Percentiles rank a stretch among this genome's conserved stretches.
Evolutionary conservation across 78 protist genomes (phyloP).

Genomic region (Dictyostelium citrinum): DNA sequence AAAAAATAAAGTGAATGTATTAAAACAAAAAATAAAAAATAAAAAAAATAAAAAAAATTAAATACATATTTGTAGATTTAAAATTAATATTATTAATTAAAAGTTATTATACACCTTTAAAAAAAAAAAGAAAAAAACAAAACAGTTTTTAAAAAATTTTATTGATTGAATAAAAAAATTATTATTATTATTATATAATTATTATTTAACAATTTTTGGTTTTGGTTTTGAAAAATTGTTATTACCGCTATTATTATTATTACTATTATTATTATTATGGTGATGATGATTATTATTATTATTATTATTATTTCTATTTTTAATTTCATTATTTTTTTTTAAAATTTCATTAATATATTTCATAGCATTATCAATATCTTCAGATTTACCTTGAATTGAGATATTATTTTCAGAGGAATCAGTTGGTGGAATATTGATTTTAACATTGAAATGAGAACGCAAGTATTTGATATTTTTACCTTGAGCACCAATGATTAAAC

Average conservation of each 20-base stretch:
- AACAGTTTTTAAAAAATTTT: neutral
- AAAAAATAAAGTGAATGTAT: too few relatives aligned
- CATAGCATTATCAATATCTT: slow-evolving; percentile 31
- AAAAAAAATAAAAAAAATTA: too few relatives aligned
- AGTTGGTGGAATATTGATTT: slow-evolving; percentile 63
- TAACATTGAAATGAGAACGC: slow-evolving; percentile 13
- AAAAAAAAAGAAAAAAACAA: neutral
- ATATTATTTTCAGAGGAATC: neutral
- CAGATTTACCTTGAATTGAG: slow-evolving; percentile 25
- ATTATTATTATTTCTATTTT: slow-evolving; percentile 22
- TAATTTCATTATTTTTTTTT: neutral
- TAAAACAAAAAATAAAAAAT: too few relatives aligned
- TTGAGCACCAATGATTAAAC: slow-evolving; percentile 62
- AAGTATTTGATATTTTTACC: slow-evolving; percentile 59
- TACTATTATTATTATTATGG: neutral
- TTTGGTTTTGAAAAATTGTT: neutral
- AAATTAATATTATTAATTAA: neutral
- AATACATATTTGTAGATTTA: too few relatives aligned
- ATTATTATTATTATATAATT: neutral
- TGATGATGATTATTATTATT: neutral
- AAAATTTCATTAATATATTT: slow-evolving; percentile 60
- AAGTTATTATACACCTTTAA: too few relatives aligned
- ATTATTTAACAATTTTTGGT: neutral
- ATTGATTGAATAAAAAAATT: neutral
- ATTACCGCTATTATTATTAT: neutral